Base-by-base conservation (phyloP, 306 rosid species). In the Trifolium dubium region DNA sequence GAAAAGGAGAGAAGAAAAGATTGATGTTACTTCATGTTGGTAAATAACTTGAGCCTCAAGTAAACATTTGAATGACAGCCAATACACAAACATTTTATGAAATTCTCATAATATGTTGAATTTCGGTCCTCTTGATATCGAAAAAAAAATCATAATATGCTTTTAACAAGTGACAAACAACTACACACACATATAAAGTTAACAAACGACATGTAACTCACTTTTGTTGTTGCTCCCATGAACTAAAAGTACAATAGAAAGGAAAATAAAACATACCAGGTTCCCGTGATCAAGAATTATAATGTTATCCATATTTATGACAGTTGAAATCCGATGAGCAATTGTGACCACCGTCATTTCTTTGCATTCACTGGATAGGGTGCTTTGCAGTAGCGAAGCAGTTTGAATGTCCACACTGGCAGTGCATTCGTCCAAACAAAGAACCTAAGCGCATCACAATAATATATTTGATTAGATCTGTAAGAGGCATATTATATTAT, bases 371-470 rank as follows among this genome's bases (percentile, higher is more conserved):
- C 87, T 74, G 50, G 94, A 85, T 76, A 94, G 85, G 51, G 97
- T 77, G 37, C 82, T 84, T 76, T 94, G 97, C 75, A 94, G 85
- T 50, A 87, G 75, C 3, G 92, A 81, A 78, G 97, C 98, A 50
- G 98, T 94, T 82, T 82, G 91, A 73, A 88, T 75, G 81, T 94
- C 98, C 46, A 94, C 87, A 43, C 62, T 94, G 69, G 98, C 98
- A 1, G 98, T 91, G 88, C 98, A 91, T 69, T 94, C 98, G 82
- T 94, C 98, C 88, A 94, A 89, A 87, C 97, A 94, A 7, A 93
- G 86, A 72, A 93, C 96, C 98, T 93, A 83, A 10, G 37, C 40
- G 47, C 56, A 63, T 43, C 68, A 32, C 77, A 74, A 39, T 62
- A 61, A 50, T 60, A 34, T 40, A 73, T 49, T 73, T 73, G 34